These are phyloP conservation scores for Xylaria digitata DNA, from an alignment of 2,329 filamentous ascomycete species.

Conservation along the genomic window DNA sequence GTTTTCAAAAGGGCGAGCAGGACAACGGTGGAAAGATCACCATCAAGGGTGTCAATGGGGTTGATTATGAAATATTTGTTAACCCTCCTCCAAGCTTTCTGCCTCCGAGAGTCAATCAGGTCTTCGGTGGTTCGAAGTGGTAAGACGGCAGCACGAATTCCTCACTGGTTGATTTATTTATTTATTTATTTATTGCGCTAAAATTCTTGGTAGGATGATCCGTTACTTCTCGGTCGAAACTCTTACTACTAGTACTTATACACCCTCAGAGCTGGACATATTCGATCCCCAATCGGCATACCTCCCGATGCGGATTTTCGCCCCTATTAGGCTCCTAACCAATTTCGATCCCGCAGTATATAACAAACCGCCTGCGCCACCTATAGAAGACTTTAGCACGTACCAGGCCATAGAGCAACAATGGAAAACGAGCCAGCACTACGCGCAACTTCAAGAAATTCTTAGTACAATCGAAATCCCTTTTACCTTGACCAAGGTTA, in stretches of 20 bases:
- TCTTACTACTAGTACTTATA: conserved; percentile 24
- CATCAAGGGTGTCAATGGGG: conserved; percentile 28
- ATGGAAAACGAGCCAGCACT: conserved; percentile 34
- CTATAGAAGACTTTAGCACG: conserved; percentile 22
- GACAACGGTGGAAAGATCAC: conserved; percentile 22
- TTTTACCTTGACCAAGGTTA: conserved; percentile 34
- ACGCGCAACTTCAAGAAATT: conserved; percentile 29
- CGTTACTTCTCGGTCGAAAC: conserved; percentile 27
- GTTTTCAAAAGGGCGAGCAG: conserved; percentile 19
- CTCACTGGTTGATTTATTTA: neutral
- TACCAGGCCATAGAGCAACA: conserved; percentile 30
- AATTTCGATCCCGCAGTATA: neutral
- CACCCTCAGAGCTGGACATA: neutral
- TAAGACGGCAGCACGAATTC: conserved; percentile 23
- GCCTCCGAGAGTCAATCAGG: neutral
- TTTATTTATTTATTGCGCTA: neutral
- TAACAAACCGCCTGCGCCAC: neutral
- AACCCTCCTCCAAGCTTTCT: too few species aligned
- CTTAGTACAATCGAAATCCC: conserved; percentile 29
- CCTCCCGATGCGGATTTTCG: conserved; percentile 35
- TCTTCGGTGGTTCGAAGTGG: conserved; percentile 19
- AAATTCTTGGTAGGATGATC: conserved; percentile 22
- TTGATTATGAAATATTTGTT: conserved; percentile 29
- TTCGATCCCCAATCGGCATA: conserved; percentile 28
- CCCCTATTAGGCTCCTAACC: conserved; percentile 17